Percentiles rank a stretch among this genome's conserved stretches.
These are phyloP conservation scores for Lasiodiplodia theobromae DNA, from an alignment of 2,329 filamentous ascomycete genomes.

Conservation along the genomic window DNA sequence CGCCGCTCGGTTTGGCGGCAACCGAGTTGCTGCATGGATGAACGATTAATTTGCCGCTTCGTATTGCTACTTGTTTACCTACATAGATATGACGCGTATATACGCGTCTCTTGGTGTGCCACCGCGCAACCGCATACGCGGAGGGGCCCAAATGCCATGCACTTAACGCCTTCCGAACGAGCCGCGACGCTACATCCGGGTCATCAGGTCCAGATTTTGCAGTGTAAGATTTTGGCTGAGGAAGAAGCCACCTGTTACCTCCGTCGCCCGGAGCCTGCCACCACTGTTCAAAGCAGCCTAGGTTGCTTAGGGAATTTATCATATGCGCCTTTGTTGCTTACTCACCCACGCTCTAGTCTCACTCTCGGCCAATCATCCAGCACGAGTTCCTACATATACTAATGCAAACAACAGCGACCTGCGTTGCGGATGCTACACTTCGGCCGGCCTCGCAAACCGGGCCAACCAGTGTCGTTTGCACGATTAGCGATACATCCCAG, in stretches of 20 bases:
- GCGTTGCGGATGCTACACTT: constrained; percentile 24
- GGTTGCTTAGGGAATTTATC: constrained; percentile 16
- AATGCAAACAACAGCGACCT: constrained; percentile 26
- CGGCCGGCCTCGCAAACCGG: neutral
- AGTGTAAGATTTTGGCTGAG: constrained; percentile 19
- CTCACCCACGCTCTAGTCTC: constrained; percentile 25
- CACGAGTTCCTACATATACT: constrained; percentile 29
- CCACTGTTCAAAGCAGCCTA: constrained; percentile 6
- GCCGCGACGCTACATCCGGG: constrained; percentile 10
- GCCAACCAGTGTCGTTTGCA: constrained; percentile 22
- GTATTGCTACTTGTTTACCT: constrained; percentile 18
- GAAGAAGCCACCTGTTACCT: constrained; percentile 20
- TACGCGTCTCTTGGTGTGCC: constrained; percentile 23
- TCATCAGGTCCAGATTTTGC: constrained; percentile 20
- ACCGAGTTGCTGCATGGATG: constrained; percentile 88
- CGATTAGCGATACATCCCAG: constrained; percentile 16
- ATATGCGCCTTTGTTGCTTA: constrained; percentile 27
- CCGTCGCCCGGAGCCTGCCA: constrained; percentile 6
- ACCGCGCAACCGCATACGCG: constrained; percentile 16
- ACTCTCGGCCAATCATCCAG: constrained; percentile 22
- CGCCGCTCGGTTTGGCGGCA: constrained; percentile 84
- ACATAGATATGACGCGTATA: constrained; percentile 25
- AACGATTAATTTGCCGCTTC: constrained; percentile 61
- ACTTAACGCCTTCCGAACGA: constrained; percentile 29
- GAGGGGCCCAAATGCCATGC: constrained; percentile 16